These are phyloP conservation scores for Pyrenula aspistea DNA, from an alignment of 495 filamentous ascomycete genomes.

Conservation along the genomic window DNA sequence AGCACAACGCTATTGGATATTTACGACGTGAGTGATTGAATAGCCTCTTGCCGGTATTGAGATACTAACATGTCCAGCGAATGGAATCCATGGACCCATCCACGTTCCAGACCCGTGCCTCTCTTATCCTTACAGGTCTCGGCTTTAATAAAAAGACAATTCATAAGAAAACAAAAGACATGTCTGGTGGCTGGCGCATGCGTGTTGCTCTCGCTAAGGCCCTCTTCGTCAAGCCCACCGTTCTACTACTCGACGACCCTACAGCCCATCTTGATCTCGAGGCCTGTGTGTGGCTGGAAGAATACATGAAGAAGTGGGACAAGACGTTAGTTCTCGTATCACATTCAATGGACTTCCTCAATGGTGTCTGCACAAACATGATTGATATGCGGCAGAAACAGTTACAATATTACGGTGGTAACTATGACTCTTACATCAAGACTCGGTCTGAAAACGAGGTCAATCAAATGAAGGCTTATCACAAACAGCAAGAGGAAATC, in stretches of 20 bases:
- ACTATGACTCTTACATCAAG: constrained; percentile 98
- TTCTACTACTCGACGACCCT: constrained; percentile 94
- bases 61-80: constrained; percentile 47
- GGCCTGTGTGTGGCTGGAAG: constrained; percentile 98
- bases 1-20: constrained; percentile 84
- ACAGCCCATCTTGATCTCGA: constrained; percentile 99
- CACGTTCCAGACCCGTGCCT: constrained; percentile 96
- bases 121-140: constrained; percentile 94
- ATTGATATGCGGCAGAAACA: constrained; percentile 89
- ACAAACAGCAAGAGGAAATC: constrained; percentile 99
- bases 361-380: constrained; percentile 98
- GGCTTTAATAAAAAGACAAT: constrained; percentile 98
- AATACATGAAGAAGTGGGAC: constrained; percentile 99
- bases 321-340: constrained; percentile 95
- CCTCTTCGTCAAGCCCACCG: constrained; percentile 92
- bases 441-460: constrained; percentile 86
- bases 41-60: constrained; percentile 3
- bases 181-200: constrained; percentile 99
- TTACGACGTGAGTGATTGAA: constrained; percentile 64
- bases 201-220: constrained; percentile 95
- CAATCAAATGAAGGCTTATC: constrained; percentile 97
- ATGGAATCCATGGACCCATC: constrained; percentile 99
- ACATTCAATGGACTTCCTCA: constrained; percentile 96
- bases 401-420: constrained; percentile 98
- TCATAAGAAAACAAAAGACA: constrained; percentile 98